phyloP scores from a whole-genome alignment of 176 grass and related monocot species.

The Neostapfia colusana region DNA sequence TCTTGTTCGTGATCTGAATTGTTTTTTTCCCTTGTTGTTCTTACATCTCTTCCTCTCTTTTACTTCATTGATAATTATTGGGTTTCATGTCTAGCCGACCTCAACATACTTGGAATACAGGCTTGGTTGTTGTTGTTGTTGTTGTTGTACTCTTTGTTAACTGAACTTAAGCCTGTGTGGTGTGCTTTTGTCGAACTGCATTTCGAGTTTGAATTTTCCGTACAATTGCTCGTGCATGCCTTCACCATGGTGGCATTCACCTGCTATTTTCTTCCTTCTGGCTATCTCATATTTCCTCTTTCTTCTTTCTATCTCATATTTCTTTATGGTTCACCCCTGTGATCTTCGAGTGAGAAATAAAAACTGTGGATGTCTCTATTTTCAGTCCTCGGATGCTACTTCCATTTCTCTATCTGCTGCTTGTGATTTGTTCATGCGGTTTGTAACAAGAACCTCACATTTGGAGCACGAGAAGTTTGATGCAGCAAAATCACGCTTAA shows the following conservation, averaged over 20 bases:
- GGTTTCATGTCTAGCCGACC: too few species aligned
- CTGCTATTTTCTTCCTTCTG: too few species aligned
- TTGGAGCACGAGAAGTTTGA: conserved; percentile 93
- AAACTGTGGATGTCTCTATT: conserved; percentile 6
- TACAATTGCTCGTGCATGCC: not conserved
- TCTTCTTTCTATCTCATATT: not conserved
- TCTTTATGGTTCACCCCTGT: not conserved
- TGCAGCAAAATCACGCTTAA: conserved; percentile 83
- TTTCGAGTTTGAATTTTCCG: not conserved
- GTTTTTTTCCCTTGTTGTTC: too few species aligned
- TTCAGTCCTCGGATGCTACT: conserved; percentile 90
- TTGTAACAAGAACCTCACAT: conserved; percentile 92
- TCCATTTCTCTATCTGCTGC: conserved; percentile 94
- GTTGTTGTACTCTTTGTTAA: too few species aligned
- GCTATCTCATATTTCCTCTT: too few species aligned
- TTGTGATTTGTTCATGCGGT: conserved; percentile 96
- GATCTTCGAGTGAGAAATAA: not conserved
- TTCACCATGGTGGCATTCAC: not conserved
- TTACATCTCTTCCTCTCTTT: too few species aligned
- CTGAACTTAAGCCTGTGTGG: not conserved
- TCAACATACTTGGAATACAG: too few species aligned
- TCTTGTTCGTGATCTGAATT: too few species aligned
- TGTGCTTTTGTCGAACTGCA: not conserved
- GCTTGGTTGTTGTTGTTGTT: too few species aligned
- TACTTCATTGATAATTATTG: too few species aligned